phyloP scores from a whole-genome alignment of 1,284 basidiomycete species.

The Phaffia rhodozyma region DNA sequence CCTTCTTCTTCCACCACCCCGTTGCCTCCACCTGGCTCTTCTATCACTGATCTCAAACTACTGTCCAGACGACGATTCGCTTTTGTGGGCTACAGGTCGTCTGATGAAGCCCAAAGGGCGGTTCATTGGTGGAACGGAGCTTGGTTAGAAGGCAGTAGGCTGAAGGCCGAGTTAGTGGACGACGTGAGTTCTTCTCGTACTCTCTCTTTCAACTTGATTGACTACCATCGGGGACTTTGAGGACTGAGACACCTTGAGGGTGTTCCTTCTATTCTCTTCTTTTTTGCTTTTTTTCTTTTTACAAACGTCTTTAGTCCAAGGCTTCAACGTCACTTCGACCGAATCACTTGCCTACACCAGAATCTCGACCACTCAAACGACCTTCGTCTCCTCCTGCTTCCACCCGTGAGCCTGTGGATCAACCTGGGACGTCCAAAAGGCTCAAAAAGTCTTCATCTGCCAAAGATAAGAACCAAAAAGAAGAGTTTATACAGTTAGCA shows the following conservation, averaged over 20 bases:
- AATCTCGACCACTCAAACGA: slow-evolving; percentile 35
- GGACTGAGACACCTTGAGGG: slow-evolving; percentile 9
- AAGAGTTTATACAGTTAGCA: slow-evolving; percentile 7
- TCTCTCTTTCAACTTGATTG: background rate
- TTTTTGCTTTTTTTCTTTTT: background rate
- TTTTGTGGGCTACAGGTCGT: slow-evolving; percentile 80
- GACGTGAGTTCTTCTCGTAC: slow-evolving; percentile 37
- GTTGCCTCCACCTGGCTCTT: slow-evolving; percentile 26
- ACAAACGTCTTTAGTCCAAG: background rate
- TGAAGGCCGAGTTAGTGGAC: slow-evolving; percentile 67
- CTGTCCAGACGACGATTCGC: slow-evolving; percentile 76
- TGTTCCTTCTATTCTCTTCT: background rate
- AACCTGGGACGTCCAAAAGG: slow-evolving; percentile 1
- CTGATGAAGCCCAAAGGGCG: slow-evolving; percentile 61
- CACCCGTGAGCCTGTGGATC: background rate
- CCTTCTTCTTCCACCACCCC: slow-evolving; percentile 47
- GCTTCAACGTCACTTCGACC: slow-evolving; percentile 1
- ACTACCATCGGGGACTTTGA: too few relatives aligned
- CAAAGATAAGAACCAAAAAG: background rate
- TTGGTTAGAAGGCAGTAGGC: slow-evolving; percentile 61
- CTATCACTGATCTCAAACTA: slow-evolving; percentile 77
- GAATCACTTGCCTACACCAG: slow-evolving; percentile 18
- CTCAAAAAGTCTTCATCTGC: slow-evolving; percentile 1
- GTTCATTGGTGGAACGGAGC: slow-evolving; percentile 76
- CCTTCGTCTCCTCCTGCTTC: slow-evolving; percentile 25